These are phyloP conservation scores for Candida incommunis DNA, from an alignment of 805 yeast genomes.

Conservation along the genomic window DNA sequence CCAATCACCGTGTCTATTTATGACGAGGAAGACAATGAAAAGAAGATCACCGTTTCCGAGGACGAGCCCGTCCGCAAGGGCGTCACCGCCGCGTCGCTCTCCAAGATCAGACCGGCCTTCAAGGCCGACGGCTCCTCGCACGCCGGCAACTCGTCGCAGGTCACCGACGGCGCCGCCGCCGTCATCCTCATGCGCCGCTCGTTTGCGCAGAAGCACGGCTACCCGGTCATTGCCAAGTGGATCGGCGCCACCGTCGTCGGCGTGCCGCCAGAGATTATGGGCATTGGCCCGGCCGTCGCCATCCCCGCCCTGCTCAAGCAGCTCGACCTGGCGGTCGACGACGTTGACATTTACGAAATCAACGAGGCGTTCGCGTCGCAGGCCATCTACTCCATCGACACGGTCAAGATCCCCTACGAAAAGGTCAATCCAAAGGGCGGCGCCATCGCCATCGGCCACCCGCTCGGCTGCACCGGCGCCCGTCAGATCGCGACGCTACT, in stretches of 20 bases:
- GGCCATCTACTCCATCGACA: conserved; percentile 60
- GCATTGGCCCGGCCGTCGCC: conserved; percentile 94
- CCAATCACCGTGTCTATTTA: conserved; percentile 52
- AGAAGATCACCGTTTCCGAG: conserved; percentile 36
- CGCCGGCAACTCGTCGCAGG: conserved; percentile 95
- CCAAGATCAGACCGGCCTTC: conserved; percentile 78
- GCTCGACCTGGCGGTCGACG: conserved; percentile 43
- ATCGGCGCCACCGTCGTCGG: conserved; percentile 73
- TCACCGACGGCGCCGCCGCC: conserved; percentile 92
- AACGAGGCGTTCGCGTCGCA: conserved; percentile 98
- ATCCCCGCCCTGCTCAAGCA: conserved; percentile 70
- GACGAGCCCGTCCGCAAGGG: conserved; percentile 89
- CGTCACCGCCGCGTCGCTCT: conserved; percentile 64
- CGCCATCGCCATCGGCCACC: conserved; percentile 94
- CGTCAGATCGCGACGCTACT: conserved; percentile 84
- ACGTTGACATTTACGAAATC: conserved; percentile 68
- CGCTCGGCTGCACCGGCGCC: conserved; percentile 82
- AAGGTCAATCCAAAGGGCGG: conserved; percentile 91
- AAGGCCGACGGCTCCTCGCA: conserved; percentile 71
- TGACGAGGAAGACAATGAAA: conserved; percentile 45
- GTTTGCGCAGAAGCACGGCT: conserved; percentile 58
- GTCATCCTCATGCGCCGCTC: conserved; percentile 76
- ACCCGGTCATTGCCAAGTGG: conserved; percentile 67
- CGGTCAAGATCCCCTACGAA: conserved; percentile 48
- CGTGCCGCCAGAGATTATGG: conserved; percentile 96